Evolutionary conservation across 768 basidiomycete genomes (phyloP), one percentile per base, ranked within the genome.

Genomic region (Leccinum longicurvipes): DNA sequence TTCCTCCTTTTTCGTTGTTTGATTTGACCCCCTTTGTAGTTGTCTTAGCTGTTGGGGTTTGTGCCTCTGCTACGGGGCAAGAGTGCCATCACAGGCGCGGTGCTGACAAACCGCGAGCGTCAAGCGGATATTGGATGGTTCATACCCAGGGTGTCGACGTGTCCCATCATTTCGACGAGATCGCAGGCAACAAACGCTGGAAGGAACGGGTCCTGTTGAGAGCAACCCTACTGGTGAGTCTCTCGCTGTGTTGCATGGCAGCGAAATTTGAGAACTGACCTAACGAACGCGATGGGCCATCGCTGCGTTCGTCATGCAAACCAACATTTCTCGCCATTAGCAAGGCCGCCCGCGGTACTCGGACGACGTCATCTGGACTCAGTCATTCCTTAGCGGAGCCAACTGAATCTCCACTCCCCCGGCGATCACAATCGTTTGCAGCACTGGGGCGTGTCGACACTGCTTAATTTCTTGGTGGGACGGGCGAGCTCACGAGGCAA

Each of bases 181-280:
- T 61, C 8, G 28, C 51, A 31, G 60, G 70, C 17, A 84, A 88
- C 60, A 87, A 89, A 47, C 74, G 79, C 28, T 85, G 83, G 83
- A 87, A 86, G 66, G 87, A 89, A 63, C 70, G 78, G 36, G 56
- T 84, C 14, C 80, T 90, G 49, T 46, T 87, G 7, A 76, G 76
- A n/a, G 79, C 79, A 7, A 74, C 84, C 3, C 50, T 83, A 23
- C 61, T 81, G 31, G 87, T 87, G 61, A 57, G 62, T 61, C 28
- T 53, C 47, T 32, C 53, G 9, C 36, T 27, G 21, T 36, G 27
- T 12, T 47, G 53, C 29, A n/a, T n/a, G n/a, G n/a, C n/a, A n/a
- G n/a, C n/a, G n/a, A n/a, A n/a, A 14, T 29, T 17, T 46, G 15
- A 41, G 24, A 17, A 28, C 8, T 27, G 32, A 11, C 24, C n/a